These are phyloP conservation scores for Ophiostoma sp. DNA, from an alignment of 2,329 filamentous ascomycete genomes.

Conservation along the genomic window DNA sequence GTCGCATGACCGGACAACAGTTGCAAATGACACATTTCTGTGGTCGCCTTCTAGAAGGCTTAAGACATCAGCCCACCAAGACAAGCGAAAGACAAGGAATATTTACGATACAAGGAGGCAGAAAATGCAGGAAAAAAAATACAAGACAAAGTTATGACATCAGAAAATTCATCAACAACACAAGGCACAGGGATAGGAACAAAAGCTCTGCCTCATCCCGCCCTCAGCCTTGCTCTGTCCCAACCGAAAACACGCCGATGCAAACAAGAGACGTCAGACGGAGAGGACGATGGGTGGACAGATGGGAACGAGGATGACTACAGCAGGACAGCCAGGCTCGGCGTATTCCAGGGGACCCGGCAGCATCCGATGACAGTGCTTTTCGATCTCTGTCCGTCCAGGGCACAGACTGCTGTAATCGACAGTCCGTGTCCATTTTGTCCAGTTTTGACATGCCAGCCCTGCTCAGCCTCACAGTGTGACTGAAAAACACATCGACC, in stretches of 20 bases:
- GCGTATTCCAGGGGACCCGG: background rate
- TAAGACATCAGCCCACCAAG: background rate
- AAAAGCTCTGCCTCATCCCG: background rate
- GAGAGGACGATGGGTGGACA: conserved; percentile 13
- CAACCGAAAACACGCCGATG: conserved; percentile 3
- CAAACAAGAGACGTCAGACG: conserved; percentile 14
- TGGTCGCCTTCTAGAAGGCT: background rate
- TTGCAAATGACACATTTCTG: conserved; percentile 9
- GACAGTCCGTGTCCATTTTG: background rate
- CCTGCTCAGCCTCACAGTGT: conserved; percentile 9
- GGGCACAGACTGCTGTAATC: background rate
- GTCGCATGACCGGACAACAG: conserved; percentile 6
- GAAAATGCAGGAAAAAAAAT: background rate
- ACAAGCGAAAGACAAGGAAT: background rate
- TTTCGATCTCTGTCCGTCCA: background rate
- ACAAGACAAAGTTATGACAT: background rate
- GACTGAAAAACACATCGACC: background rate
- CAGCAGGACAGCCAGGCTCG: background rate
- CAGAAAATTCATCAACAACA: background rate
- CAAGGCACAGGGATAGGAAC: background rate
- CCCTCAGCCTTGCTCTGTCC: conserved; percentile 11
- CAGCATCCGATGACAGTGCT: conserved; percentile 4
- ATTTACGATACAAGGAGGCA: background rate
- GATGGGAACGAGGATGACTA: conserved; percentile 5
- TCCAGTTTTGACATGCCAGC: background rate